Percentiles rank a stretch among this genome's conserved stretches.
Conservation (phyloP, 129 eudicot genomes). For the Artemisia tridentata region DNA sequence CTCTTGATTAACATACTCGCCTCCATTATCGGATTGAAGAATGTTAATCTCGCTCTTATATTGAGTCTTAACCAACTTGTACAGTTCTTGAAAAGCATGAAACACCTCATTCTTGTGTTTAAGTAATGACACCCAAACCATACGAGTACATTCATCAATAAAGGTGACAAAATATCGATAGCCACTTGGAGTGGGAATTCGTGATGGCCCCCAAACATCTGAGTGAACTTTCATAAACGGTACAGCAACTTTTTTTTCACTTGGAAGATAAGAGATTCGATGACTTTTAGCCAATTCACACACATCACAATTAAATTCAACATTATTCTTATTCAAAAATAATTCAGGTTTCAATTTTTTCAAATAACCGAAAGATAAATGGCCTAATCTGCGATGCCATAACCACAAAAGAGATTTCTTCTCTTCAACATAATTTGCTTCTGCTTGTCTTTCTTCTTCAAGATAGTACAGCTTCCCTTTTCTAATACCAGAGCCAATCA, state of each 20-base stretch:
- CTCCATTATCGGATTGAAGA: not conserved
- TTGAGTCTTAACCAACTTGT: not conserved
- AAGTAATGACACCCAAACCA: not conserved
- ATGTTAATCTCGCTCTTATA: not conserved
- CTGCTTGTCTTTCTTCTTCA: not conserved
- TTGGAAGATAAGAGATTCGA: slow-evolving; percentile 1
- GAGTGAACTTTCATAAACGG: slow-evolving; percentile 12
- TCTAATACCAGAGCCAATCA: slow-evolving; percentile 18
- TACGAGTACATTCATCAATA: not conserved
- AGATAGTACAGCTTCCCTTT: slow-evolving; percentile 13
- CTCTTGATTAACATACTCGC: not conserved
- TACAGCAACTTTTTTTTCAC: not conserved
- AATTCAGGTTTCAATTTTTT: not conserved
- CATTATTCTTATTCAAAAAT: not conserved
- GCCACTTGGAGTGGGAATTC: not conserved
- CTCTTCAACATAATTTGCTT: not conserved
- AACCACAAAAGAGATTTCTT: slow-evolving; percentile 8
- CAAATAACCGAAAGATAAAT: not conserved
- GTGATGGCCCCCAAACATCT: slow-evolving; percentile 10
- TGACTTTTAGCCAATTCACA: slow-evolving; percentile 6
- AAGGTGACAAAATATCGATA: slow-evolving; percentile 16
- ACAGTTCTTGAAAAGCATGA: not conserved
- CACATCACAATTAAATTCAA: slow-evolving; percentile 1
- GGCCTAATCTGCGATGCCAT: slow-evolving; percentile 9
- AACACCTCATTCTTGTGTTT: not conserved